Conservation (phyloP, 208 protist species). For the Leishmania major region DNA sequence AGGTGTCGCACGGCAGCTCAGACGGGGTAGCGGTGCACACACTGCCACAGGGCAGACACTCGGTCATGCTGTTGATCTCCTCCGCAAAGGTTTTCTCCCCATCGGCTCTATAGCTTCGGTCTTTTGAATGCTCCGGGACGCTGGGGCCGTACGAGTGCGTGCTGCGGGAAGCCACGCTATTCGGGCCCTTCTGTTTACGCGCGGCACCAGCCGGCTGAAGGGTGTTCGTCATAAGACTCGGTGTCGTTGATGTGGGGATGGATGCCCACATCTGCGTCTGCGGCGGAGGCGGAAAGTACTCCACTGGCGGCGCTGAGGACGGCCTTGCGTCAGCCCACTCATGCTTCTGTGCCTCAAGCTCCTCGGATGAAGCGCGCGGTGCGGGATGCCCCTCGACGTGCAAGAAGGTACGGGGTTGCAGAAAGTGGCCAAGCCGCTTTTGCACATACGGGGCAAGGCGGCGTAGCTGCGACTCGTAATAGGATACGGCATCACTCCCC, state of each 20-base stretch:
- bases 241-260: conserved; percentile 1
- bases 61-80: background rate
- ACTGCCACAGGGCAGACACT: conserved; percentile 3
- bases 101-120: background rate
- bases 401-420: conserved; percentile 68
- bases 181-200: background rate
- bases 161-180: background rate
- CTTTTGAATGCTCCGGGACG: background rate
- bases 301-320: conserved; percentile 28
- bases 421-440: conserved; percentile 64
- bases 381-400: conserved; percentile 58
- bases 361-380: conserved; percentile 41
- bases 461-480: conserved; percentile 61
- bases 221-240: conserved; percentile 7
- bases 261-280: conserved; percentile 33
- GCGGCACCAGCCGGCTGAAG: background rate
- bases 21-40: background rate
- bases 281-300: conserved; percentile 48
- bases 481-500: conserved; percentile 17
- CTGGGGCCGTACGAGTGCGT: background rate
- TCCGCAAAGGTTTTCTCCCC: background rate
- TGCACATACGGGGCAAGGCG: conserved; percentile 46
- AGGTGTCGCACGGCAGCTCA: background rate
- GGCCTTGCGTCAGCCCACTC: background rate
- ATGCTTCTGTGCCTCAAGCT: background rate